These are phyloP conservation scores for Kwoniella dendrophila DNA, from an alignment of 768 basidiomycete species.

Conservation along the genomic window DNA sequence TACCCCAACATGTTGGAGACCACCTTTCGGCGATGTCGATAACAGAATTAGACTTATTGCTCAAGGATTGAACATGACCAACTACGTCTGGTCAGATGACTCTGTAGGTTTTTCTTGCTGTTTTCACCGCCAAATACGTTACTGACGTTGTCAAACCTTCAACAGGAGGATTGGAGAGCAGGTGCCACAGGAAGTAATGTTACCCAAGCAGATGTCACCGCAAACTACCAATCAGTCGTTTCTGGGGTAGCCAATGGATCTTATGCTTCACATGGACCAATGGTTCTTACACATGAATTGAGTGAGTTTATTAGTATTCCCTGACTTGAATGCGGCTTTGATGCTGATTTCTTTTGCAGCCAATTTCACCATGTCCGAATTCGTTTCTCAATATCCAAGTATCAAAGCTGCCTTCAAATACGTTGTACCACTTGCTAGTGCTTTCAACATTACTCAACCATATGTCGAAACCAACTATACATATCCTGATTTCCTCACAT, in stretches of 20 bases:
- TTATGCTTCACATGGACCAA: slow-evolving; percentile 43
- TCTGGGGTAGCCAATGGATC: slow-evolving; percentile 43
- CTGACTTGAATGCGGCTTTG: neutral
- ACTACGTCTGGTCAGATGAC: slow-evolving; percentile 51
- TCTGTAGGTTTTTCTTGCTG: slow-evolving; percentile 21
- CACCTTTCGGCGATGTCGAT: slow-evolving; percentile 55
- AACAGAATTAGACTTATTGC: slow-evolving; percentile 54
- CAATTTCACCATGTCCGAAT: slow-evolving; percentile 55
- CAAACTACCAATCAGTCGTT: slow-evolving; percentile 50
- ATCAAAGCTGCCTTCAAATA: slow-evolving; percentile 48
- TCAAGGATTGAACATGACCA: slow-evolving; percentile 42
- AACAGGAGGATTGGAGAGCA: slow-evolving; percentile 49
- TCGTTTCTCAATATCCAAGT: slow-evolving; percentile 34
- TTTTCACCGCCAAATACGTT: neutral
- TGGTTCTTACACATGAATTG: slow-evolving; percentile 55
- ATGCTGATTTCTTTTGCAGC: slow-evolving; percentile 16
- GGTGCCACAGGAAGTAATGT: slow-evolving; percentile 32
- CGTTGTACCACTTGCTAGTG: slow-evolving; percentile 49
- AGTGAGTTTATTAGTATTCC: slow-evolving; percentile 26
- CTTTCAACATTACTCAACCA: slow-evolving; percentile 51
- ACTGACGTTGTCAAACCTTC: neutral
- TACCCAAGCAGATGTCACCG: slow-evolving; percentile 42
- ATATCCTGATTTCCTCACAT: slow-evolving; percentile 37
- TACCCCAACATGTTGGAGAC: slow-evolving; percentile 44
- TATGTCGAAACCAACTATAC: slow-evolving; percentile 51